These are phyloP conservation scores for Phytophthora citricola DNA, from an alignment of 352 stramenopile species.

Conservation along the genomic window DNA sequence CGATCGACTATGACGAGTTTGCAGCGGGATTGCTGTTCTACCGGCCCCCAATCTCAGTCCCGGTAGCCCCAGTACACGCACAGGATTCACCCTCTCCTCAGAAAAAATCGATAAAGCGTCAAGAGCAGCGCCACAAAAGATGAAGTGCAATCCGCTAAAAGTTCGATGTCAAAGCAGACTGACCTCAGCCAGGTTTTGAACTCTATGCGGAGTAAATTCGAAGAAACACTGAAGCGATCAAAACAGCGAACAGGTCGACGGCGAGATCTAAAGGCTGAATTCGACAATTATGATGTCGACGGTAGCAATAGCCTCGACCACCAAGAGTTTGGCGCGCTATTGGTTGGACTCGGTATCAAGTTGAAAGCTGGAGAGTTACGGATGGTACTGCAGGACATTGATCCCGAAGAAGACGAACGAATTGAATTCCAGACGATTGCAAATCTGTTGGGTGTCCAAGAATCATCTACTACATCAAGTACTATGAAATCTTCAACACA, in stretches of 20 bases:
- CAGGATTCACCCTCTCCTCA: background rate
- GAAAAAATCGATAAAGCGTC: constrained; percentile 15
- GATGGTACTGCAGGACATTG: constrained; percentile 45
- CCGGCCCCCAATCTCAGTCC: constrained; percentile 32
- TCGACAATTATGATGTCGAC: constrained; percentile 59
- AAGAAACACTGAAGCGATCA: constrained; percentile 35
- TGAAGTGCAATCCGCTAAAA: no score
- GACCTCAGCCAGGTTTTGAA: constrained; percentile 32
- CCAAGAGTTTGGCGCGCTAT: constrained; percentile 65
- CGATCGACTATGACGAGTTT: constrained; percentile 82
- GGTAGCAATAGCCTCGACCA: constrained; percentile 58
- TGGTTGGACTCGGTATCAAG: constrained; percentile 65
- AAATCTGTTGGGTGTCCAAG: constrained; percentile 26
- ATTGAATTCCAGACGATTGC: constrained; percentile 61
- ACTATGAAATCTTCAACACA: background rate
- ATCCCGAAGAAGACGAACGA: constrained; percentile 48
- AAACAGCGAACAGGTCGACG: constrained; percentile 19
- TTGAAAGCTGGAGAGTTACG: constrained; percentile 50
- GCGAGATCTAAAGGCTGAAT: constrained; percentile 44
- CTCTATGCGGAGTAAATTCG: constrained; percentile 33
- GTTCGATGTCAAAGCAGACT: constrained; percentile 9
- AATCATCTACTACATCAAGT: background rate
- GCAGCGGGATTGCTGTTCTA: constrained; percentile 73
- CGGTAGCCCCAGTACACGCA: background rate
- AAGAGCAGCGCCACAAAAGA: constrained; percentile 4